phyloP scores from a whole-genome alignment of 805 yeast species.

The Torulaspora microellipsoides region DNA sequence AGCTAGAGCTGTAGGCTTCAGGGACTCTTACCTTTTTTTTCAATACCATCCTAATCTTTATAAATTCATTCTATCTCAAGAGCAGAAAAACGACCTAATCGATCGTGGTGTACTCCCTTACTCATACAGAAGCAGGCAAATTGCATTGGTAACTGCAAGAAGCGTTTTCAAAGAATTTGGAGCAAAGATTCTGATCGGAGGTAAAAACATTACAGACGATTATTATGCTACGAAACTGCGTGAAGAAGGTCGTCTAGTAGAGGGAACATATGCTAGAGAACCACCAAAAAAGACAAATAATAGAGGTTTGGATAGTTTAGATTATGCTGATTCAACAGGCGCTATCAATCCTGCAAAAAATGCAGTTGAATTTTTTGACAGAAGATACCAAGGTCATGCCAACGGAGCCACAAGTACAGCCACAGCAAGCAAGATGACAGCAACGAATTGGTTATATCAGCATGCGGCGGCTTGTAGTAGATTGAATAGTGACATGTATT shows the following conservation, averaged over 20 bases:
- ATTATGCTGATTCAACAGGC: slow-evolving; percentile 8
- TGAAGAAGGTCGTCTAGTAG: slow-evolving; percentile 54
- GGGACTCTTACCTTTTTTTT: slow-evolving; percentile 85
- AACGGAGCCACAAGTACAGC: slow-evolving; percentile 37
- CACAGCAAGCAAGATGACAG: slow-evolving; percentile 39
- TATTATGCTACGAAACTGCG: slow-evolving; percentile 63
- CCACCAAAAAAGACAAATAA: slow-evolving; percentile 21
- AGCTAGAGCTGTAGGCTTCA: slow-evolving; percentile 88
- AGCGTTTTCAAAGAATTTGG: slow-evolving; percentile 91
- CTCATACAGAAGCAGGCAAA: slow-evolving; percentile 84
- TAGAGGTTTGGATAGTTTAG: slow-evolving; percentile 16
- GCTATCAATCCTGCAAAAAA: slow-evolving; percentile 33
- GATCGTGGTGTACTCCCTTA: slow-evolving; percentile 78
- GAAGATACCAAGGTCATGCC: slow-evolving; percentile 20
- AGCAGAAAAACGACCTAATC: slow-evolving; percentile 78
- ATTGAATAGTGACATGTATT: slow-evolving; percentile 58
- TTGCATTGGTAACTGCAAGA: slow-evolving; percentile 86
- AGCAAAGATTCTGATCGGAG: slow-evolving; percentile 72
- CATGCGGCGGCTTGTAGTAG: slow-evolving; percentile 75
- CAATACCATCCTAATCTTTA: slow-evolving; percentile 76
- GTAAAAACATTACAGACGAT: slow-evolving; percentile 79
- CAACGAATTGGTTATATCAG: slow-evolving; percentile 79
- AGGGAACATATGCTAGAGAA: slow-evolving; percentile 47
- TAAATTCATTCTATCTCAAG: slow-evolving; percentile 68
- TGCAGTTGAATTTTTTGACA: slow-evolving; percentile 39